These are phyloP conservation scores for Nakazawaea ambrosiae DNA, from an alignment of 805 yeast species.

Conservation along the genomic window DNA sequence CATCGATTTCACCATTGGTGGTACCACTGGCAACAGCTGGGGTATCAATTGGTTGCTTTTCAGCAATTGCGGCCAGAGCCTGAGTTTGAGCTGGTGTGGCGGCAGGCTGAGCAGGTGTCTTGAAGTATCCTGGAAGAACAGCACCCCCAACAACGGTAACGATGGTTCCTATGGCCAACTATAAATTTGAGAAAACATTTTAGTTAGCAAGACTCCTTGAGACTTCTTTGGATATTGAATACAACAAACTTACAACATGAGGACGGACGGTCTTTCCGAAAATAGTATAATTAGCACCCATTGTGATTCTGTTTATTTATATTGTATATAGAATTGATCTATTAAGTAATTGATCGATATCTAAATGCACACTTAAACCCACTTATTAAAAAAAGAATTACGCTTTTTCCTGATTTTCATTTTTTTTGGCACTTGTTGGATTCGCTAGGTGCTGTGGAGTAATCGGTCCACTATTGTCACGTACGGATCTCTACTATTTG, in stretches of 20 bases:
- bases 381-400: too few relatives aligned
- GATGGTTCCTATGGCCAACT: conserved; percentile 78
- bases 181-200: too few relatives aligned
- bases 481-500: too few relatives aligned
- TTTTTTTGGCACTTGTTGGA: too few relatives aligned
- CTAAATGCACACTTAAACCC: too few relatives aligned
- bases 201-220: not conserved
- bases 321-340: too few relatives aligned
- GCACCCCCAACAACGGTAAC: conserved; percentile 54
- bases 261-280: conserved; percentile 80
- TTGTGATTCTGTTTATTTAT: conserved; percentile 23
- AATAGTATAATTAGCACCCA: conserved; percentile 82
- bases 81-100: conserved; percentile 54
- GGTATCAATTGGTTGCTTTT: conserved; percentile 8
- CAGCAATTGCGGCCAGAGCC: conserved; percentile 51
- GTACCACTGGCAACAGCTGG: conserved; percentile 14
- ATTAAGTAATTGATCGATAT: too few relatives aligned
- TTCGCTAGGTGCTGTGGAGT: too few relatives aligned
- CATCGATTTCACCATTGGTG: conserved; percentile 20
- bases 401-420: too few relatives aligned
- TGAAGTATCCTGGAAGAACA: conserved; percentile 38
- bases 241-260: conserved; percentile 64
- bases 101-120: conserved; percentile 25
- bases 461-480: too few relatives aligned
- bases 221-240: too few relatives aligned